A percentile compares a stretch with the other conserved stretches of the same genome.
These are phyloP conservation scores for Sphaerulina musiva DNA, from an alignment of 2,329 filamentous ascomycete species.

Conservation along the genomic window DNA sequence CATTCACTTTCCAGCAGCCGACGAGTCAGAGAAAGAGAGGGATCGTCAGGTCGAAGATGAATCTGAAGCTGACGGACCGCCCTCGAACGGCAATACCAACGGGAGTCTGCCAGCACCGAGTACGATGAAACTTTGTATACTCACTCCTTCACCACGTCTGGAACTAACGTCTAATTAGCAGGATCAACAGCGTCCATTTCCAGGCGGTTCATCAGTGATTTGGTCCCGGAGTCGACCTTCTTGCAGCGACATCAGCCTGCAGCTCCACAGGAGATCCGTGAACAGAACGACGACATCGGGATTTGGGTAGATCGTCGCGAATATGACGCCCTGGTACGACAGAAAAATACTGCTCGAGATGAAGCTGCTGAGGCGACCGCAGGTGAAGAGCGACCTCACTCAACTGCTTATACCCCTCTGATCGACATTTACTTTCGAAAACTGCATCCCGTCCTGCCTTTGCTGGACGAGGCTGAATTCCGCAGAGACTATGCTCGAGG, in stretches of 20 bases:
- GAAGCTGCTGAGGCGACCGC: slow-evolving; percentile 6
- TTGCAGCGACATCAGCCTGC: slow-evolving; percentile 34
- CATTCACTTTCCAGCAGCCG: slow-evolving; percentile 24
- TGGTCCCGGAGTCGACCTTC: slow-evolving; percentile 44
- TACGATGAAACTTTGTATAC: background rate
- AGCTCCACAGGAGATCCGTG: slow-evolving; percentile 14
- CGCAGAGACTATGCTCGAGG: slow-evolving; percentile 34
- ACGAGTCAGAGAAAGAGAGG: slow-evolving; percentile 7
- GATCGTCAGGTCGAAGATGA: slow-evolving; percentile 6
- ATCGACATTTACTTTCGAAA: slow-evolving; percentile 43
- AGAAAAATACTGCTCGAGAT: slow-evolving; percentile 18
- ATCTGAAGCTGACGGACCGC: background rate
- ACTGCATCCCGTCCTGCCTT: slow-evolving; percentile 43
- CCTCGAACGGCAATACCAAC: background rate
- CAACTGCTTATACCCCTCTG: slow-evolving; percentile 36
- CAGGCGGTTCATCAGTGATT: slow-evolving; percentile 29
- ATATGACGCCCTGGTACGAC: slow-evolving; percentile 28
- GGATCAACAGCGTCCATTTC: slow-evolving; percentile 6
- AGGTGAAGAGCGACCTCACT: slow-evolving; percentile 25
- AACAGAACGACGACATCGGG: slow-evolving; percentile 28
- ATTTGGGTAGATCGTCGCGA: slow-evolving; percentile 34
- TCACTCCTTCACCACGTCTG: background rate
- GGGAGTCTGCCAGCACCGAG: slow-evolving; percentile 4
- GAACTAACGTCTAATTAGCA: slow-evolving; percentile 1
- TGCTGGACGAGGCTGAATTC: slow-evolving; percentile 42